Conservation (phyloP, 805 yeast genomes). For the Yamadazyma akitaensis region DNA sequence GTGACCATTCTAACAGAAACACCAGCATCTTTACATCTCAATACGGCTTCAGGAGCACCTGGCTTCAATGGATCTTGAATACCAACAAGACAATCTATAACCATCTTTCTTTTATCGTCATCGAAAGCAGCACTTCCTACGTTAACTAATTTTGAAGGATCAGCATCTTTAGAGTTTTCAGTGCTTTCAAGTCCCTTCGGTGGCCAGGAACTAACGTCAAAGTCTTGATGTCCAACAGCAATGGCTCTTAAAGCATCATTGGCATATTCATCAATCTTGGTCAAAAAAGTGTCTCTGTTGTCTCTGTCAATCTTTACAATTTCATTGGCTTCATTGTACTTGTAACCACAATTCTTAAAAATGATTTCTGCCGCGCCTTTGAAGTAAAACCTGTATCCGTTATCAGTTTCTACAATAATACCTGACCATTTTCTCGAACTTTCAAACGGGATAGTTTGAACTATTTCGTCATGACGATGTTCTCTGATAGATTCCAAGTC, state of each 20-base stretch:
- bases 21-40: conserved; percentile 84
- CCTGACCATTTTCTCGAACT: conserved; percentile 93
- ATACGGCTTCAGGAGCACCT: conserved; percentile 88
- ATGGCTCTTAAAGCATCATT: conserved; percentile 81
- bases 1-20: conserved; percentile 97
- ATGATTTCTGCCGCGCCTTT: conserved; percentile 97
- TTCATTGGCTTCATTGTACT: conserved; percentile 24
- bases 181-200: conserved; percentile 45
- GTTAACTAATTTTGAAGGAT: conserved; percentile 28
- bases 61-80: conserved; percentile 91
- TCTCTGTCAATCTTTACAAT: conserved; percentile 26
- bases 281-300: conserved; percentile 24
- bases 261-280: conserved; percentile 56
- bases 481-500: conserved; percentile 43
- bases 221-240: conserved; percentile 80
- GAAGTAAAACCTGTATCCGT: conserved; percentile 57
- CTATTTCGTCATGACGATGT: conserved; percentile 33
- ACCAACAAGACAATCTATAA: conserved; percentile 77
- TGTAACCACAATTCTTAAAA: conserved; percentile 53
- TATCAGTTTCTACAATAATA: conserved; percentile 53
- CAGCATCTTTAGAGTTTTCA: conserved; percentile 17
- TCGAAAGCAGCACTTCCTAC: conserved; percentile 17
- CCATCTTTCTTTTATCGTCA: conserved; percentile 29
- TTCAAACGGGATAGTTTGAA: conserved; percentile 85
- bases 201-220: conserved; percentile 59